phyloP scores from a whole-genome alignment of 331 rosid species.

The Arachis monticola region DNA sequence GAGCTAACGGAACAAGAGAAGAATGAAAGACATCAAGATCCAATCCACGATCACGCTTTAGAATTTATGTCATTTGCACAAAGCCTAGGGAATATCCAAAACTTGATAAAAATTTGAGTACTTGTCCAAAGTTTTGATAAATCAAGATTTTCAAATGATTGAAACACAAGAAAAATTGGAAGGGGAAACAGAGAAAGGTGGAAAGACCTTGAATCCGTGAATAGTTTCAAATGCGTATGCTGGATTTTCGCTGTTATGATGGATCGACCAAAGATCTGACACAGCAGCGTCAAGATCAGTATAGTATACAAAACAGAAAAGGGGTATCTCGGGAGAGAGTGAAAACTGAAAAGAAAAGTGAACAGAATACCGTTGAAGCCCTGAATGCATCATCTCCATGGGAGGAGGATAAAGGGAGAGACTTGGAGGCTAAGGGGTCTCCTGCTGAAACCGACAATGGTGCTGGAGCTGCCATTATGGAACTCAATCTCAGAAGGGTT shows the following conservation, averaged over 20 bases:
- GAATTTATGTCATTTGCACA: too few species aligned
- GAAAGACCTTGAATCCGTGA: conserved; percentile 48
- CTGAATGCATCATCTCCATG: conserved; percentile 29
- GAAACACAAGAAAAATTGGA: background rate
- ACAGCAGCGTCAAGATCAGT: background rate
- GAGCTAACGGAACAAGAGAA: conserved; percentile 6
- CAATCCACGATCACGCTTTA: background rate
- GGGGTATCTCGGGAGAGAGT: background rate
- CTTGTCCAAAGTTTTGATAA: background rate
- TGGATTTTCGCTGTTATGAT: conserved; percentile 43
- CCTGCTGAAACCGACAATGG: conserved; percentile 43
- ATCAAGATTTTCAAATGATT: background rate
- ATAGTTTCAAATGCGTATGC: conserved; percentile 46
- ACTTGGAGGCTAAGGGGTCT: conserved; percentile 27
- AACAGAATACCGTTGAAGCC: conserved; percentile 36
- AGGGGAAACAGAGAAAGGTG: background rate
- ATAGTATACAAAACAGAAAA: background rate
- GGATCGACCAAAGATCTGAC: conserved; percentile 56
- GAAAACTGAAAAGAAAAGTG: background rate
- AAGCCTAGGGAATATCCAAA: background rate
- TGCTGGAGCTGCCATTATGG: conserved; percentile 54
- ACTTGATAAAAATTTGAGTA: background rate
- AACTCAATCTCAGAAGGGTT: conserved; percentile 14
- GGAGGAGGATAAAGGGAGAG: conserved; percentile 20
- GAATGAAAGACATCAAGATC: conserved; percentile 13